These are phyloP conservation scores for Solanum aculeatissimum DNA, from an alignment of 305 asterid genomes.

Conservation along the genomic window DNA sequence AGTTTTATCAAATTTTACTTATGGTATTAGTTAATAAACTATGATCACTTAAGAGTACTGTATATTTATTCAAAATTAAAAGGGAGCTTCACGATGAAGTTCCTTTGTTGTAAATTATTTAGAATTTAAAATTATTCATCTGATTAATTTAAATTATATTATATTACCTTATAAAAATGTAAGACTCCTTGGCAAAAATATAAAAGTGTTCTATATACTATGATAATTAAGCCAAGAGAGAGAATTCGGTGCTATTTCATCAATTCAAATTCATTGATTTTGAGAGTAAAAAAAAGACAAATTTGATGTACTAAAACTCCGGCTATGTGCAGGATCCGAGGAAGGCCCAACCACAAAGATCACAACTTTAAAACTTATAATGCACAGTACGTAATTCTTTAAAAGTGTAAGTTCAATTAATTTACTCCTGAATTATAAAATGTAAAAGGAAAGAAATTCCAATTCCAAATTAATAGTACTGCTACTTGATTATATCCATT, in stretches of 20 bases:
- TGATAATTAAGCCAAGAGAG: background rate
- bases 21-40: background rate
- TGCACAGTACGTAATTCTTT: background rate
- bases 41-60: background rate
- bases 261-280: background rate
- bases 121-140: background rate
- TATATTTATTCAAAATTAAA: too few relatives aligned
- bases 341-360: rapidly evolving
- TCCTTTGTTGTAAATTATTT: too few relatives aligned
- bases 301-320: too few relatives aligned
- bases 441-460: background rate
- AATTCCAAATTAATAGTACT: background rate
- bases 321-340: rapidly evolving
- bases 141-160: too few relatives aligned
- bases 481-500: background rate
- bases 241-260: background rate
- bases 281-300: too few relatives aligned
- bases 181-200: background rate
- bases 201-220: too few relatives aligned
- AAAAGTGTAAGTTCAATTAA: background rate
- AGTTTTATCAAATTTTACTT: background rate
- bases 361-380: background rate
- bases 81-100: background rate
- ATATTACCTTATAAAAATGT: too few relatives aligned
- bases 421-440: background rate